A percentile compares a stretch with the other conserved stretches of the same genome.
These are phyloP conservation scores for Saturnispora sanitii DNA, from an alignment of 805 yeast species.

Conservation along the genomic window DNA sequence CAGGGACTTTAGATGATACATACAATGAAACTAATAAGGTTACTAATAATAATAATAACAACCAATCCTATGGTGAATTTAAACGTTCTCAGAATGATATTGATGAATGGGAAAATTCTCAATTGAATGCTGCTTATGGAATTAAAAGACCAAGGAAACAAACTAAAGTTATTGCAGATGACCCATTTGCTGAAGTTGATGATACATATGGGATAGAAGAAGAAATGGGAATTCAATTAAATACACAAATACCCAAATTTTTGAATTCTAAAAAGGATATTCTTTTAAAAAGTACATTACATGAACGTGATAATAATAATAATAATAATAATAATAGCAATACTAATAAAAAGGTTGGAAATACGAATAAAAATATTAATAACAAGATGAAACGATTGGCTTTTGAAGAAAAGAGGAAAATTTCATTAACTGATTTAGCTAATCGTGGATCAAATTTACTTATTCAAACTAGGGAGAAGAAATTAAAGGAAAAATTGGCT, in stretches of 20 bases:
- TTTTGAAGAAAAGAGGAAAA: slow-evolving; percentile 12
- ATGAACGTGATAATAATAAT: neutral
- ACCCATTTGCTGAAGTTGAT: slow-evolving; percentile 26
- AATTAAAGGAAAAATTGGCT: slow-evolving; percentile 39
- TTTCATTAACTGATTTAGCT: slow-evolving; percentile 44
- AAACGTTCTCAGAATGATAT: slow-evolving; percentile 4
- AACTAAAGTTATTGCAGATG: slow-evolving; percentile 16
- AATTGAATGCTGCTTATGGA: slow-evolving; percentile 38
- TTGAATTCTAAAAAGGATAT: slow-evolving; percentile 23
- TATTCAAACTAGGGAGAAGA: slow-evolving; percentile 51
- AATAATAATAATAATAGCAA: neutral
- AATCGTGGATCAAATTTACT: slow-evolving; percentile 62
- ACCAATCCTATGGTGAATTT: neutral
- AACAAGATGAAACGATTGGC: slow-evolving; percentile 17
- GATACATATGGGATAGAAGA: slow-evolving; percentile 29
- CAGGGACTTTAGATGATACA: slow-evolving; percentile 34
- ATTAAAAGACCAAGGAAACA: slow-evolving; percentile 15
- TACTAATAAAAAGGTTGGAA: neutral
- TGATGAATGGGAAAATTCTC: slow-evolving; percentile 85
- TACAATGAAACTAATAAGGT: neutral
- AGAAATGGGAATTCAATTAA: slow-evolving; percentile 65
- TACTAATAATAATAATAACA: too few relatives aligned
- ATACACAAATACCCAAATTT: slow-evolving; percentile 61
- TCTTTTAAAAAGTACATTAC: neutral
- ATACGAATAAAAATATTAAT: too few relatives aligned